A percentile compares a stretch with the other conserved stretches of the same genome.
Conservation (phyloP, 768 basidiomycete species). For the Lyophyllum semitale region DNA sequence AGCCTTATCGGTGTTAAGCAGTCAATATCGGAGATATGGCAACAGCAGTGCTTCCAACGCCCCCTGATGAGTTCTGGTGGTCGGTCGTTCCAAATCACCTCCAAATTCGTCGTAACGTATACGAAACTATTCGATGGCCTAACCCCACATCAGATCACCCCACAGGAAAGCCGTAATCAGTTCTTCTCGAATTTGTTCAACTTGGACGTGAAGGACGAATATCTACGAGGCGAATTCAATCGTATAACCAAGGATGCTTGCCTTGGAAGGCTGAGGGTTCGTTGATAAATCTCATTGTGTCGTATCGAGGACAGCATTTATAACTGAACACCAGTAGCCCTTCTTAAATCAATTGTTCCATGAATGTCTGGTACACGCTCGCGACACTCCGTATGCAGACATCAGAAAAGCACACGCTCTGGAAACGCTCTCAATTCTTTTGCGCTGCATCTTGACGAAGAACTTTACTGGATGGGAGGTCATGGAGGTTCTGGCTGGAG, state of each 20-base stretch:
- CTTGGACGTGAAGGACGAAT: slow-evolving; percentile 52
- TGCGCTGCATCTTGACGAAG: slow-evolving; percentile 54
- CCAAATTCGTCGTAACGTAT: slow-evolving; percentile 50
- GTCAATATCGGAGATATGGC: background rate
- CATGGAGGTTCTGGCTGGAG: slow-evolving; percentile 69
- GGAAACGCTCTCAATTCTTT: slow-evolving; percentile 49
- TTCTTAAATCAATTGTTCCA: slow-evolving; percentile 51
- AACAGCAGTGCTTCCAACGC: background rate
- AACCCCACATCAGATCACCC: slow-evolving; percentile 42
- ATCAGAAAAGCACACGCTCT: slow-evolving; percentile 47
- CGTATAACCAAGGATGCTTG: slow-evolving; percentile 50
- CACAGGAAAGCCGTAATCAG: slow-evolving; percentile 41
- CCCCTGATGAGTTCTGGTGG: slow-evolving; percentile 17
- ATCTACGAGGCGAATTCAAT: slow-evolving; percentile 40
- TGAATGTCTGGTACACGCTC: slow-evolving; percentile 43
- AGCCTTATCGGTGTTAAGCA: background rate
- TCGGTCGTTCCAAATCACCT: slow-evolving; percentile 28
- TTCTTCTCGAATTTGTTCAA: slow-evolving; percentile 58
- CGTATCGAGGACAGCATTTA: slow-evolving; percentile 9
- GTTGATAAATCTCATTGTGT: slow-evolving; percentile 8
- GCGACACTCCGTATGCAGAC: slow-evolving; percentile 32
- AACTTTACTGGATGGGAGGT: slow-evolving; percentile 69
- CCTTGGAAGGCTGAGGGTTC: slow-evolving; percentile 53
- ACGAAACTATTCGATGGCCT: slow-evolving; percentile 54
- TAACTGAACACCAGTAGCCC: slow-evolving; percentile 42